Evolutionary conservation across 176 grass and related monocot species (phyloP), one percentile per base, ranked within the genome.

Genomic region (Oryza glaberrima): DNA sequence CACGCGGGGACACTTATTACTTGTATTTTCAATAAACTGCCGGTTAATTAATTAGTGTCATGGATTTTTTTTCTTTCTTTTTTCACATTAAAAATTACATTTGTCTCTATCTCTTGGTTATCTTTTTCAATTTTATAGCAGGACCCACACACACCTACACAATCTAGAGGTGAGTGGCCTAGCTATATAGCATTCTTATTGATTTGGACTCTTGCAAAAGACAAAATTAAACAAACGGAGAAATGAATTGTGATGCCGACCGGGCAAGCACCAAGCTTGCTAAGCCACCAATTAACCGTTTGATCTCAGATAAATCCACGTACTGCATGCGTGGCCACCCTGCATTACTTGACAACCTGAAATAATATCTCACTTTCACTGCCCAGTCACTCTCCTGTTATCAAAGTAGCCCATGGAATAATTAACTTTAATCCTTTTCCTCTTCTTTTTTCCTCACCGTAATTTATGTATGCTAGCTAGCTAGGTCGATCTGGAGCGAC

Each of bases 181-280:
- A 30, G 30, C 15, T 17, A 14, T 13, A 8, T 5, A 30, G 30
- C 52, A 58, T 20, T 20, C 52, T 20, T 20, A 17, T 58, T 58
- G 52, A 58, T 34, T 14, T 47, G n/a, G 26, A 60, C 1, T 34
- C 52, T n/a, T 72, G 52, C 14, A 45, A 64, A 11, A 6, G 34
- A 44, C 6, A n/a, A 19, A 15, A 23, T 7, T 22, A 30, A 41
- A 44, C 16, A 14, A 23, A 13, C 35, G 7, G 15, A 20, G 5
- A 20, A 54, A 77, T 69, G 6, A n/a, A 77, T 6, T 63, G 35
- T 70, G 83, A 77, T 61, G 35, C 35, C 2, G 73, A 67, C 45
- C 11, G 67, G 4, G 65, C 12, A 23, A 23, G 44, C 60, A 58
- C 32, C 19, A 6, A 52, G 28, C 26, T 2, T 52, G 4, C 25